Conservation (phyloP, 768 basidiomycete genomes). For the Cyathus striatus region DNA sequence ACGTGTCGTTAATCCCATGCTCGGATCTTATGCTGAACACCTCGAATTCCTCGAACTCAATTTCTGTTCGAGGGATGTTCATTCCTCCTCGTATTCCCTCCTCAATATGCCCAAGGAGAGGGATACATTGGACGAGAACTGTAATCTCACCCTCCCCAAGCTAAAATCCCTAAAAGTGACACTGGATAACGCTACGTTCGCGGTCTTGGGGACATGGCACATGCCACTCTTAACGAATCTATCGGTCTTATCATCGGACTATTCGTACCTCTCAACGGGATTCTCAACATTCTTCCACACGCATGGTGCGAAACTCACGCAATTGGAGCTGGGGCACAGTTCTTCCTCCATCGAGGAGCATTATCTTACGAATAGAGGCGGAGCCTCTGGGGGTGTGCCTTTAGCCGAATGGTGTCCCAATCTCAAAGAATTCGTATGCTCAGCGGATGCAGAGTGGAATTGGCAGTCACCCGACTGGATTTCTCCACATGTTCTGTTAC, state of each 20-base stretch:
- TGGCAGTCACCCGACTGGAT: slow-evolving; percentile 81
- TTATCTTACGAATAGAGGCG: slow-evolving; percentile 43
- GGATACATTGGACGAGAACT: neutral
- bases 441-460: slow-evolving; percentile 77
- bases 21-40: slow-evolving; percentile 43
- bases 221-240: slow-evolving; percentile 62
- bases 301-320: slow-evolving; percentile 56
- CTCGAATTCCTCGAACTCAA: slow-evolving; percentile 69
- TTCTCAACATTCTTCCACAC: slow-evolving; percentile 62
- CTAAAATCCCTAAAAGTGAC: slow-evolving; percentile 67
- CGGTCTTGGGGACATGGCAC: slow-evolving; percentile 59
- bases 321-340: slow-evolving; percentile 72
- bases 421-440: slow-evolving; percentile 65
- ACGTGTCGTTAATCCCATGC: slow-evolving; percentile 50
- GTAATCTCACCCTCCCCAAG: slow-evolving; percentile 45
- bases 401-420: slow-evolving; percentile 70
- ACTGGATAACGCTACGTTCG: slow-evolving; percentile 67
- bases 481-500: slow-evolving; percentile 67
- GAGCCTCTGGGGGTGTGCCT: slow-evolving; percentile 21
- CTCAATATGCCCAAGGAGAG: neutral
- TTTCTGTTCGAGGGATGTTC: slow-evolving; percentile 45
- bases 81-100: slow-evolving; percentile 11
- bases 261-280: slow-evolving; percentile 60
- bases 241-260: slow-evolving; percentile 67
- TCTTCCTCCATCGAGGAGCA: slow-evolving; percentile 63